phyloP scores from a whole-genome alignment of 495 filamentous ascomycete genomes.

The Xylaria acuta region DNA sequence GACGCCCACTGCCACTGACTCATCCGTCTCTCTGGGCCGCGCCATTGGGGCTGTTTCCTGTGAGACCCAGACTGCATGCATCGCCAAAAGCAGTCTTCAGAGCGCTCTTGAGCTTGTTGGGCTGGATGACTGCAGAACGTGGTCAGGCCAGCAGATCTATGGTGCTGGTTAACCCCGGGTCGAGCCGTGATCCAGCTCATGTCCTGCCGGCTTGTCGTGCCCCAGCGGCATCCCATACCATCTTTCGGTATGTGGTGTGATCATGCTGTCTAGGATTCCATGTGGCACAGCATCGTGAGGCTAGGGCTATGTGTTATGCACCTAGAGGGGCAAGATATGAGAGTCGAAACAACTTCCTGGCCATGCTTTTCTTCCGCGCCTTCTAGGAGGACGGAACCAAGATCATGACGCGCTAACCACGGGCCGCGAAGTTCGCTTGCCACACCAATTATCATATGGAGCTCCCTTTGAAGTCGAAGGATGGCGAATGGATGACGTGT shows the following conservation, averaged over 20 bases:
- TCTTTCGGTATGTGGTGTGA: not conserved
- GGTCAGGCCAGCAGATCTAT: not conserved
- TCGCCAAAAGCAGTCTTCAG: not conserved
- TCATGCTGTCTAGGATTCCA: not conserved
- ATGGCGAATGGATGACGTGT: not conserved
- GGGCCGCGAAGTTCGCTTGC: not conserved
- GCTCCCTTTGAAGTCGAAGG: constrained; percentile 7
- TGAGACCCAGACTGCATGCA: not conserved
- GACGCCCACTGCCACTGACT: constrained; percentile 1
- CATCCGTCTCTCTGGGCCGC: not conserved
- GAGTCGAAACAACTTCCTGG: not conserved
- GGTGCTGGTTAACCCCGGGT: constrained; percentile 9
- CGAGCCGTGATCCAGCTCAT: constrained; percentile 2
- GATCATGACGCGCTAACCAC: not conserved
- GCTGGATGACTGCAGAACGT: not conserved
- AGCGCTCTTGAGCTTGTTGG: not conserved
- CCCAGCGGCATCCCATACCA: constrained; percentile 6
- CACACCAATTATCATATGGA: constrained; percentile 1
- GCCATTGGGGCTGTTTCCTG: constrained; percentile 8
- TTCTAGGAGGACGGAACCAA: not conserved
- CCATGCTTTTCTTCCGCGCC: constrained; percentile 6
- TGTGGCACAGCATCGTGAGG: constrained; percentile 1
- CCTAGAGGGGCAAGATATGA: not conserved
- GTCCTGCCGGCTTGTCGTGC: constrained; percentile 10
- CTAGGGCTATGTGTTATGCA: not conserved